Conservation (phyloP, 73 alveolate species). For the Tetrahymena borealis region DNA sequence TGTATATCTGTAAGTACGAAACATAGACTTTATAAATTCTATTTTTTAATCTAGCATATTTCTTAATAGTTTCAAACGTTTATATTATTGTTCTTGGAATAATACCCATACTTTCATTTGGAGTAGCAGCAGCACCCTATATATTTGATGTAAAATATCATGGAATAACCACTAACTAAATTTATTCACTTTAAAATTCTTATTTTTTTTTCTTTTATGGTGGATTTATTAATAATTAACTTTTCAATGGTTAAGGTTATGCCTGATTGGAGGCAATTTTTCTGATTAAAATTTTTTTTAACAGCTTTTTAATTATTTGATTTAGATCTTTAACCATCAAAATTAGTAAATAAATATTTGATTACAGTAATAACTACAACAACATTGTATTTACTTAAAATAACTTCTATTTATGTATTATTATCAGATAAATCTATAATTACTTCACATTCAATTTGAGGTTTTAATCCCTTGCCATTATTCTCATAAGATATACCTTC, state of each 20-base stretch:
- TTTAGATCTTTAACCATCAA: too few species aligned
- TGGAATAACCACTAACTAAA: not conserved
- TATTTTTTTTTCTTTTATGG: not conserved
- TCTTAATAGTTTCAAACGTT: constrained; percentile 31
- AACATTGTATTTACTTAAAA: not conserved
- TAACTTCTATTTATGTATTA: too few species aligned
- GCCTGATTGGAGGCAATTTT: not conserved
- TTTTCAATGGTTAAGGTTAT: not conserved
- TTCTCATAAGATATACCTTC: constrained; percentile 58
- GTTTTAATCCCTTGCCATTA: not conserved
- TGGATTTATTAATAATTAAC: not conserved
- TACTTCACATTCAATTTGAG: not conserved
- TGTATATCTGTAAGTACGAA: constrained; percentile 67
- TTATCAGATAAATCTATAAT: not conserved
- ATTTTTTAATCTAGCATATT: not conserved
- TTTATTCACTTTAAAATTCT: not conserved
- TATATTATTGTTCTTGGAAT: constrained; percentile 13
- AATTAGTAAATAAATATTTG: not conserved
- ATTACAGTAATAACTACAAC: not conserved
- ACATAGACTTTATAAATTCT: constrained; percentile 51
- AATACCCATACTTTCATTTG: constrained; percentile 34
- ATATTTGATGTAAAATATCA: not conserved
- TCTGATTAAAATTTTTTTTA: not conserved
- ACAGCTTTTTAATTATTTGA: not conserved
- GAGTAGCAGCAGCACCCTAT: not conserved